These are phyloP conservation scores for Brasenia schreberi DNA, from an alignment of 164 flowering plant genomes.

Conservation along the genomic window DNA sequence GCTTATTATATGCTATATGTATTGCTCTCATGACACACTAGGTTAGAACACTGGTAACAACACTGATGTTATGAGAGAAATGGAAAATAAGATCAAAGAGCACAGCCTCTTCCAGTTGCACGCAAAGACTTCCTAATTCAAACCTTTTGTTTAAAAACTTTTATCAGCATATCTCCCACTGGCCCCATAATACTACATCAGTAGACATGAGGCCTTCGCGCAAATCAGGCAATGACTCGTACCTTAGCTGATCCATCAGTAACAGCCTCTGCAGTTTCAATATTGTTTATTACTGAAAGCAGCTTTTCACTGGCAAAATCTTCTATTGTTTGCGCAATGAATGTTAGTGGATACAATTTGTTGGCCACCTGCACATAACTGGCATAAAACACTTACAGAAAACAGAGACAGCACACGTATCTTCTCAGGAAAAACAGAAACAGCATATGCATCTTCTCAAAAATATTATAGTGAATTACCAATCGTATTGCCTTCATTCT, in stretches of 20 bases:
- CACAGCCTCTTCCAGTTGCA: too few relatives aligned
- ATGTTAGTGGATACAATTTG: constrained; percentile 74
- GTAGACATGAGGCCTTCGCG: too few relatives aligned
- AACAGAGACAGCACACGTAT: neutral
- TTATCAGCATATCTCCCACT: too few relatives aligned
- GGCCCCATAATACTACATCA: too few relatives aligned
- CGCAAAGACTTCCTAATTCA: too few relatives aligned
- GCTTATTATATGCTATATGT: too few relatives aligned
- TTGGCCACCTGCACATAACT: constrained; percentile 69
- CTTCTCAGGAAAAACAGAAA: neutral
- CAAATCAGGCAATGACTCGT: too few relatives aligned
- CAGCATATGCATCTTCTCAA: neutral
- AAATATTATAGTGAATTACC: constrained; percentile 28
- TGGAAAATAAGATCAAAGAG: too few relatives aligned
- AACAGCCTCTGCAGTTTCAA: neutral
- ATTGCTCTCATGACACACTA: too few relatives aligned
- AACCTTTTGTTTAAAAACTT: too few relatives aligned
- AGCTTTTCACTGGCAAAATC: constrained; percentile 76
- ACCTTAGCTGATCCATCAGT: neutral
- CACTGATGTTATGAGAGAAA: too few relatives aligned
- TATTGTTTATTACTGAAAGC: constrained; percentile 30
- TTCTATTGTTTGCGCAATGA: constrained; percentile 67
- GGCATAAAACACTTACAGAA: constrained; percentile 1
- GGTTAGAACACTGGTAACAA: too few relatives aligned
- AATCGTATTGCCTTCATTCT: constrained; percentile 96